A percentile compares a stretch with the other conserved stretches of the same genome.
Conservation (phyloP, 441 rosid species). For the Macaranga tanarius region DNA sequence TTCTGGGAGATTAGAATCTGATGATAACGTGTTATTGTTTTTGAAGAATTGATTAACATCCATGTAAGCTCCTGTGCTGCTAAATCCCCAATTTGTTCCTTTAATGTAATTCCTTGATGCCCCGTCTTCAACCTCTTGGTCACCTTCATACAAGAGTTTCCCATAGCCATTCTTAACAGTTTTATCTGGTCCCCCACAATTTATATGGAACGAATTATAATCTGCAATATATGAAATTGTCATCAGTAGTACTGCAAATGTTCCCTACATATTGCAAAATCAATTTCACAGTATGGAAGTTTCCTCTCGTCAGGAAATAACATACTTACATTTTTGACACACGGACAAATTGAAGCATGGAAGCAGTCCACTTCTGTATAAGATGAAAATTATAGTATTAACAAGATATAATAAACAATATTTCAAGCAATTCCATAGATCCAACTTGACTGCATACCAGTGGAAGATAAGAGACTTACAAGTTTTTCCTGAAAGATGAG, state of each 20-base stretch:
- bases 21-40: not conserved
- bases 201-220: slow-evolving; percentile 31
- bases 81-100: slow-evolving; percentile 47
- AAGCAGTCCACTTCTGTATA: slow-evolving; percentile 9
- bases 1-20: no score
- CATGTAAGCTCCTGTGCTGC: slow-evolving; percentile 54
- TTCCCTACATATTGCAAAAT: no score
- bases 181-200: slow-evolving; percentile 39
- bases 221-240: slow-evolving; percentile 19
- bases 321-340: not conserved
- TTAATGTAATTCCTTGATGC: slow-evolving; percentile 23
- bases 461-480: no score
- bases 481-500: slow-evolving; percentile 24
- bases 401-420: no score
- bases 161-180: not conserved
- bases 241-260: no score
- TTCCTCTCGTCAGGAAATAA: not conserved
- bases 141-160: slow-evolving; percentile 37
- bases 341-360: not conserved
- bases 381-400: not conserved
- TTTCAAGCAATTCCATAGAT: not conserved
- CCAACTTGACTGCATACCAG: slow-evolving; percentile 19
- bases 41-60: slow-evolving; percentile 24
- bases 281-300: no score
- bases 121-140: slow-evolving; percentile 20